Base-by-base conservation (phyloP, 768 basidiomycete species). In the Suillus hirtellus region DNA sequence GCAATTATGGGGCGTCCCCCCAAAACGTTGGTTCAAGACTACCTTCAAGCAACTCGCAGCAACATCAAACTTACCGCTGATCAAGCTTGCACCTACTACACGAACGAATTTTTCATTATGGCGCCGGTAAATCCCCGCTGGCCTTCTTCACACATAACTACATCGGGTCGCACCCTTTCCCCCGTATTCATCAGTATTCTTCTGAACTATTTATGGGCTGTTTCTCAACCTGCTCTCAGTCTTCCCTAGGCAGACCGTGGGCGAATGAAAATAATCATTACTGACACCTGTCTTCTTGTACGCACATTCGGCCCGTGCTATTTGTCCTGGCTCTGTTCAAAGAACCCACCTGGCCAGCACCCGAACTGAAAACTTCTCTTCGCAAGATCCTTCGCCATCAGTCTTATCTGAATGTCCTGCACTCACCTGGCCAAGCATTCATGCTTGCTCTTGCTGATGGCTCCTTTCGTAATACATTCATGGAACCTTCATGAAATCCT, bases 381-480 rank as follows among this genome's bases (percentile, higher is more conserved):
- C 21, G 46, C 46, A 1, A 47, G 46, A 47, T 11, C 21, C 46
- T 47, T 47, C 46, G 21, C 6, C 46, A 47, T 24, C 46, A 24
- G 4, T 24, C 21, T 12, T 21, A 47, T 4, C 46, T 47, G 14
- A 47, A 47, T 14, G 21, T 12, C 11, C 21, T 47, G 21, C 21
- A 47, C 21, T 12, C 21, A 21, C n/a, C n/a, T 12, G n/a, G 11
- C 46, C n/a, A 46, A 11, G n/a, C 46, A 46, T 4, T 11, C 10
- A 19, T 43, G 17, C n/a, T 46, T n/a, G n/a, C n/a, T 21, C n/a
- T 21, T 21, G 12, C n/a, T 11, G 43, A 19, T 19, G 42, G 15
- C 8, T 43, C 0, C 42, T 43, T 92, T 61, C 80, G 83, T 67
- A 73, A 78, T 59, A 21, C 91, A 35, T 82, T 83, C 27, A 67